Percentiles rank a stretch among this genome's conserved stretches.
phyloP scores from a whole-genome alignment of 805 yeast genomes.

The Ogataea trehaloabstinens region DNA sequence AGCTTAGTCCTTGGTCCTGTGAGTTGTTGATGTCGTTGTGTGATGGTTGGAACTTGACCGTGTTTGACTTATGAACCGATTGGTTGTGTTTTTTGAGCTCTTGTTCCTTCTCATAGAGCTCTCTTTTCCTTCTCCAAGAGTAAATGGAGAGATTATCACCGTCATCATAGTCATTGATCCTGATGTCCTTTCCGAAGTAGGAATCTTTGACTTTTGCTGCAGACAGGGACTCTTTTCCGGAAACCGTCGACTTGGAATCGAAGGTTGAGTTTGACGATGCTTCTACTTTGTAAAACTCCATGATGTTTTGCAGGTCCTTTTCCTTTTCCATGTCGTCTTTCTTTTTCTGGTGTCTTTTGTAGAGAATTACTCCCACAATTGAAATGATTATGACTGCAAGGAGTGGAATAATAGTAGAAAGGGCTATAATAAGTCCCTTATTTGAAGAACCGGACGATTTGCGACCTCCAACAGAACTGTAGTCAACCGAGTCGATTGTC shows the following conservation, averaged over 20 bases:
- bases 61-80: constrained; percentile 4
- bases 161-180: constrained; percentile 32
- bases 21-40: background rate
- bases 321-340: constrained; percentile 30
- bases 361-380: constrained; percentile 29
- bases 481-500: constrained; percentile 32
- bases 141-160: constrained; percentile 47
- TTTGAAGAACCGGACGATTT: constrained; percentile 13
- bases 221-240: constrained; percentile 4
- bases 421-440: constrained; percentile 39
- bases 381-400: constrained; percentile 35
- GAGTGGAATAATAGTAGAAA: constrained; percentile 45
- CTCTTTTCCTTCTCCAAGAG: constrained; percentile 52
- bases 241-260: constrained; percentile 11
- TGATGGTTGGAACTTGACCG: constrained; percentile 5
- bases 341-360: constrained; percentile 25
- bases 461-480: constrained; percentile 21
- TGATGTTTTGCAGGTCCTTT: constrained; percentile 27
- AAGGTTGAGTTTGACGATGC: constrained; percentile 24
- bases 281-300: constrained; percentile 32
- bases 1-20: constrained; percentile 22
- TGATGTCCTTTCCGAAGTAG: constrained; percentile 23
- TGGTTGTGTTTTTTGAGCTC: constrained; percentile 6
- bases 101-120: constrained; percentile 36
- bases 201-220: constrained; percentile 4